Evolutionary conservation across 257 asterid genomes (phyloP).

Genomic region (Plantago ovata): DNA sequence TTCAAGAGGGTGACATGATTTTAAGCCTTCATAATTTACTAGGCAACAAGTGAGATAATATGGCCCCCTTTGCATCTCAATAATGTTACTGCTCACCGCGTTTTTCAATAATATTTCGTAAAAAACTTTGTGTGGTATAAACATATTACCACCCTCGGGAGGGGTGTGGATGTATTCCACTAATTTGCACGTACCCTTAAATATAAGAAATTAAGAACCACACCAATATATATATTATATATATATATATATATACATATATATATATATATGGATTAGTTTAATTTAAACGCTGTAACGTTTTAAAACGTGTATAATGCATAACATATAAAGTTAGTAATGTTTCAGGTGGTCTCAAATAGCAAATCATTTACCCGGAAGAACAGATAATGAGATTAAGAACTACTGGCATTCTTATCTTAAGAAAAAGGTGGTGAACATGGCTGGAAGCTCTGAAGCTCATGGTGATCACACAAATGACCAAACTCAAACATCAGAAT

Average conservation of each 20-base stretch:
- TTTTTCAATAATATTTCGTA: too few species aligned
- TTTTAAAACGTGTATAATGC: too few species aligned
- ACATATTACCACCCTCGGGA: too few species aligned
- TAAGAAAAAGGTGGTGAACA: slow-evolving; percentile 44
- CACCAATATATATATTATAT: too few species aligned
- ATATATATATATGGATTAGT: background rate
- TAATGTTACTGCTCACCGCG: too few species aligned
- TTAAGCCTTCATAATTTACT: slow-evolving; percentile 60
- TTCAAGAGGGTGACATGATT: slow-evolving; percentile 56
- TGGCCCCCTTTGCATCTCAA: background rate
- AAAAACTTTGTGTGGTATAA: too few species aligned
- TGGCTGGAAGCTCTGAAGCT: slow-evolving; percentile 15
- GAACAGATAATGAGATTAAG: slow-evolving; percentile 76
- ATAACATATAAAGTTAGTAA: slow-evolving; percentile 3
- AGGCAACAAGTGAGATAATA: slow-evolving; percentile 81
- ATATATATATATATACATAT: background rate
- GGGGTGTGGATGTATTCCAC: too few species aligned
- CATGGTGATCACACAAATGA: slow-evolving; percentile 3
- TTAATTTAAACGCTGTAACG: background rate
- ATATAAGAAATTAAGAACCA: too few species aligned
- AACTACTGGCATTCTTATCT: slow-evolving; percentile 78
- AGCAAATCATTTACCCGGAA: slow-evolving; percentile 66
- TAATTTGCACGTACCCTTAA: too few species aligned
- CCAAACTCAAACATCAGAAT: slow-evolving; percentile 14
- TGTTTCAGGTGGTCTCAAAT: slow-evolving; percentile 73